A percentile compares a stretch with the other conserved stretches of the same genome.
Evolutionary conservation across 129 eudicot species (phyloP).

Genomic region (Smallanthus sonchifolius): DNA sequence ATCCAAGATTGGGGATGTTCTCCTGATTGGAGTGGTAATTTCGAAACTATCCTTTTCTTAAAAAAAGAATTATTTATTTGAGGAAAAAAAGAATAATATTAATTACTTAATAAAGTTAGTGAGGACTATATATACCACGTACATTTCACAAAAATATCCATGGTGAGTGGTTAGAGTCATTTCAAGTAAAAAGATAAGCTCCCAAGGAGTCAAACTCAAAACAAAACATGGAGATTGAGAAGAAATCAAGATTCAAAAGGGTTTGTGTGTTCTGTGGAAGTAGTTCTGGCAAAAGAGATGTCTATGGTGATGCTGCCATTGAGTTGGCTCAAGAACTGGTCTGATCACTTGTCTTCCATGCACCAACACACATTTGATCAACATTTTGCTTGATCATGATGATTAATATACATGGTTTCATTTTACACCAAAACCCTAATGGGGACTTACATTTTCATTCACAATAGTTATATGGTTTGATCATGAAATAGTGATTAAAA

Average conservation of each 20-base stretch:
- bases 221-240: conserved; percentile 29
- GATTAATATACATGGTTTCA: not conserved
- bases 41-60: no score
- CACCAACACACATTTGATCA: not conserved
- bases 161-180: conserved; percentile 31
- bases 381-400: not conserved
- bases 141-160: conserved; percentile 6
- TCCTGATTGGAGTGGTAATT: no score
- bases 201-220: conserved; percentile 4
- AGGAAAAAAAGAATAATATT: no score
- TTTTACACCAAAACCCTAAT: conserved; percentile 7
- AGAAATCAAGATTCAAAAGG: conserved; percentile 59
- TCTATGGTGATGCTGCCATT: conserved; percentile 64
- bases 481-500: not conserved
- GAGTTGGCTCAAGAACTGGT: conserved; percentile 75
- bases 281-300: conserved; percentile 67
- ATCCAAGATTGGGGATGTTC: no score
- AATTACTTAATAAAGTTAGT: not conserved
- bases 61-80: no score
- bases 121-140: not conserved
- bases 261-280: conserved; percentile 86
- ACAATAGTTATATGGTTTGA: not conserved
- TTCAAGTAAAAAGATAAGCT: conserved; percentile 16
- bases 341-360: not conserved
- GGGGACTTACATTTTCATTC: conserved; percentile 11